These are phyloP conservation scores for Reutealis trisperma DNA, from an alignment of 345 rosid genomes.

Conservation along the genomic window DNA sequence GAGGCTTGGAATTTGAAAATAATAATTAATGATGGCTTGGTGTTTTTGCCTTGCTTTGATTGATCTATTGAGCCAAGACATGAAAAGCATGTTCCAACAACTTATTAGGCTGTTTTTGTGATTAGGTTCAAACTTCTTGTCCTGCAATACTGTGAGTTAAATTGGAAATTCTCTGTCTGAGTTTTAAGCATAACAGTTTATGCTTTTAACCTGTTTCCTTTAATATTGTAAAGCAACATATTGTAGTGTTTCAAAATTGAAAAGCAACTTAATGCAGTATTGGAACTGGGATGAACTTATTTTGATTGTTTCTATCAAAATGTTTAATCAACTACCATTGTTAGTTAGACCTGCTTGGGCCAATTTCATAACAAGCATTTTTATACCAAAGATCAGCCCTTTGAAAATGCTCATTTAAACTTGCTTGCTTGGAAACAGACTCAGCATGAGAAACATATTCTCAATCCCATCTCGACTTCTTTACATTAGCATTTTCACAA, in stretches of 20 bases:
- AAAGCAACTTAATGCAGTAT: not conserved
- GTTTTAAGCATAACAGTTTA: not conserved
- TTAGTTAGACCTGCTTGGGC: not conserved
- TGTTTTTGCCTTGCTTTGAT: not conserved
- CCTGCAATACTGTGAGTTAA: too few relatives aligned
- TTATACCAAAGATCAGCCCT: not conserved
- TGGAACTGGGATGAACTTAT: not conserved
- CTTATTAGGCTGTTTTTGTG: not conserved
- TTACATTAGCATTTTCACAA: not conserved
- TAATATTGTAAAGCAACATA: not conserved
- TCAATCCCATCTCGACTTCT: conserved; percentile 1
- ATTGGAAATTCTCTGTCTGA: not conserved
- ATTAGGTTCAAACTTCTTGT: not conserved
- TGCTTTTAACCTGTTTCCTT: not conserved
- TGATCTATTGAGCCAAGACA: not conserved
- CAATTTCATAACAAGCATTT: not conserved
- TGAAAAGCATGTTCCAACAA: not conserved
- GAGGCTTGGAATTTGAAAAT: too few relatives aligned
- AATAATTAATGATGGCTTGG: not conserved
- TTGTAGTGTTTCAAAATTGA: too few relatives aligned
- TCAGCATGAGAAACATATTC: not conserved
- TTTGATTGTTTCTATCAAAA: not conserved
- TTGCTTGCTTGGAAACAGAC: too few relatives aligned
- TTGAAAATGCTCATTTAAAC: not conserved
- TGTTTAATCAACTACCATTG: not conserved